Base-by-base conservation (phyloP, 371 early-diverging fungal species). In the Nematocida sp. region DNA sequence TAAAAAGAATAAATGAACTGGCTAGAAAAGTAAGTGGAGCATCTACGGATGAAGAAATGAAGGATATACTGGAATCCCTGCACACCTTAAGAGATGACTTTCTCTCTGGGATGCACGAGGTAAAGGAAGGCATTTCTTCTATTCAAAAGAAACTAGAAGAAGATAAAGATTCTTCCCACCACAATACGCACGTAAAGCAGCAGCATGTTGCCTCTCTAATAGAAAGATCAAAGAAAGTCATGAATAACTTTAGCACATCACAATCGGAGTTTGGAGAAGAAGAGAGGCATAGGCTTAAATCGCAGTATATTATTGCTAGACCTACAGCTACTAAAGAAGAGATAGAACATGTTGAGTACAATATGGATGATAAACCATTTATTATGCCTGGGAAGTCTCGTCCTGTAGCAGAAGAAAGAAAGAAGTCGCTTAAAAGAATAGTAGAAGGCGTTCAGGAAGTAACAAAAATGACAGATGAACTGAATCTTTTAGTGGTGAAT, bases 271-370 rank as follows among this genome's bases (percentile, higher is more conserved):
- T 79, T 39, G 77, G 69, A 9, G 35, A 78, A 36, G 66, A 79
- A 35, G 84, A 84, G 50, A 79, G 81, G 55, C 61, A 77, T 11
- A 68, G 80, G 35, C 60, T 82, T n/a, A 77, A 80, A 50, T 42
- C 76, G 4, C 80, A 80, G 61, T 84, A 77, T 75, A 55, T 80
- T 9, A 82, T 82, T 55, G 84, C 82, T 40, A 76, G 77, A 25
- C 84, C 84, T 23, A 77, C 79, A 45, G 83, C 82, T n/a, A 81
- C 82, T 33, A 80, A 83, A 59, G 65, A 68, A 47, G 83, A 84
- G 35, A 18, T 84, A 35, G 77, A 83, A 16, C 61, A 60, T 30
- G 63, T 79, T 1, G 84, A 81, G 53, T 82, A 80, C 78, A 66
- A 77, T 36, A 20, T 13, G 20, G 45, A 79, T 23, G 80, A 80